phyloP scores from a whole-genome alignment of 192 early-diverging fungal species.

The Nowakowskiella sp. region DNA sequence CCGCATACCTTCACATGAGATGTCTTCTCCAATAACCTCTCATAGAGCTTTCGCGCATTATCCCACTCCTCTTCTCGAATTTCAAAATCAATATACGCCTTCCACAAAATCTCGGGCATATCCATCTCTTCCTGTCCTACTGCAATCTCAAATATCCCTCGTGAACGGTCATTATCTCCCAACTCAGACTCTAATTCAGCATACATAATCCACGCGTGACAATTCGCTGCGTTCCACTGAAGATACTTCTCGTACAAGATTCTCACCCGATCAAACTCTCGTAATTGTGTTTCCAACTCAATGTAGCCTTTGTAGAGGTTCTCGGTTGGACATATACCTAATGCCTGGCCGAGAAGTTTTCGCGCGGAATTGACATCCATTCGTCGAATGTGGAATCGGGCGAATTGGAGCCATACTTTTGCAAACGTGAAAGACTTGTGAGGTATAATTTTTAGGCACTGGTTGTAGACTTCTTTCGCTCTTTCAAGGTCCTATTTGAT shows the following conservation, averaged over 20 bases:
- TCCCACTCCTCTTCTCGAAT: constrained; percentile 71
- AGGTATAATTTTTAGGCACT: constrained; percentile 78
- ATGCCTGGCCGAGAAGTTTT: constrained; percentile 70
- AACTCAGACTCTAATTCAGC: constrained; percentile 80
- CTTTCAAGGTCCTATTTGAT: constrained; percentile 62
- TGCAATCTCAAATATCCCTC: constrained; percentile 88
- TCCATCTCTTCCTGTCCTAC: constrained; percentile 82
- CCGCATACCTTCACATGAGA: constrained; percentile 84
- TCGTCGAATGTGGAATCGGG: constrained; percentile 80
- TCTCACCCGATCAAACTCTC: constrained; percentile 91
- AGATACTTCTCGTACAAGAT: constrained; percentile 85
- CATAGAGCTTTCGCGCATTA: constrained; percentile 72
- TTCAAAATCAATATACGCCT: constrained; percentile 95
- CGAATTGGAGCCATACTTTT: constrained; percentile 94
- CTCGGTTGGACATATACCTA: constrained; percentile 87
- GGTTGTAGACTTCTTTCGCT: constrained; percentile 73
- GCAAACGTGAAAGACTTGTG: constrained; percentile 94
- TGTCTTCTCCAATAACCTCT: constrained; percentile 74
- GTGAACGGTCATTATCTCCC: constrained; percentile 74
- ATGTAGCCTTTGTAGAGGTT: constrained; percentile 94
- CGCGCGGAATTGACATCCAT: constrained; percentile 67
- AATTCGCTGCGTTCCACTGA: constrained; percentile 77
- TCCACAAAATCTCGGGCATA: constrained; percentile 99
- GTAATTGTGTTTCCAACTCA: constrained; percentile 84
- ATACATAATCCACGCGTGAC: constrained; percentile 94